These are phyloP conservation scores for Aureobasidium pullulans DNA, from an alignment of 2,329 filamentous ascomycete species.

Conservation along the genomic window DNA sequence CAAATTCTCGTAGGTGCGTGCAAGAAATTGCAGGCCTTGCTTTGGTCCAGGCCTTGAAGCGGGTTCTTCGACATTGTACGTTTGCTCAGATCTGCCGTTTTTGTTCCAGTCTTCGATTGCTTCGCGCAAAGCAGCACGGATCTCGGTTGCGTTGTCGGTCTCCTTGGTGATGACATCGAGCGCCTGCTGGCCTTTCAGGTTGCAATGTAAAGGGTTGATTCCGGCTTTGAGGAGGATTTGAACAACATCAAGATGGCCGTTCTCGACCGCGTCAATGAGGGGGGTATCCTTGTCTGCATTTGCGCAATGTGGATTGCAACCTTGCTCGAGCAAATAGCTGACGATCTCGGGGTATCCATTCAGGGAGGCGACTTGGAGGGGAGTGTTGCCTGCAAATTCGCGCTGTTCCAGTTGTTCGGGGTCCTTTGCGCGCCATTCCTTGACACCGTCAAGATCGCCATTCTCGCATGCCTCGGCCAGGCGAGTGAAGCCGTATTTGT, in stretches of 20 bases:
- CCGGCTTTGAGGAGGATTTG: slow-evolving; percentile 75
- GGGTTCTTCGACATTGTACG: slow-evolving; percentile 42
- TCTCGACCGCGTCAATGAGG: slow-evolving; percentile 91
- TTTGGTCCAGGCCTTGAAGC: slow-evolving; percentile 31
- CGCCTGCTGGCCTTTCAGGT: slow-evolving; percentile 65
- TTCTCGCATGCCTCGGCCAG: slow-evolving; percentile 84
- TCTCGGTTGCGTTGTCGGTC: slow-evolving; percentile 69
- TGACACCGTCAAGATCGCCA: slow-evolving; percentile 73
- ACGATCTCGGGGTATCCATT: slow-evolving; percentile 84
- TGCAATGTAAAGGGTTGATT: slow-evolving; percentile 71
- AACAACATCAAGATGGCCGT: slow-evolving; percentile 84
- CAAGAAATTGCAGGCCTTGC: slow-evolving; percentile 42
- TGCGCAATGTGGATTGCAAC: slow-evolving; percentile 76
- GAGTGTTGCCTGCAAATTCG: slow-evolving; percentile 94
- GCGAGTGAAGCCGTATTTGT: slow-evolving; percentile 85
- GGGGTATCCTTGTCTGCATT: slow-evolving; percentile 76
- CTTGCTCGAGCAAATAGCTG: slow-evolving; percentile 73
- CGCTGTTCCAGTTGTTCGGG: slow-evolving; percentile 82
- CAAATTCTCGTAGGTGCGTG: slow-evolving; percentile 42
- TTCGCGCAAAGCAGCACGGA: slow-evolving; percentile 41
- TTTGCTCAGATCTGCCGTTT: slow-evolving; percentile 31
- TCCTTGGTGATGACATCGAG: slow-evolving; percentile 74
- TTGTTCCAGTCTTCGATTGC: slow-evolving; percentile 41
- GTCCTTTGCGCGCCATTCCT: slow-evolving; percentile 65
- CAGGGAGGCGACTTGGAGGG: slow-evolving; percentile 84